Base-by-base conservation (phyloP, 768 basidiomycete genomes). In the Dacryopinax spathularia region DNA sequence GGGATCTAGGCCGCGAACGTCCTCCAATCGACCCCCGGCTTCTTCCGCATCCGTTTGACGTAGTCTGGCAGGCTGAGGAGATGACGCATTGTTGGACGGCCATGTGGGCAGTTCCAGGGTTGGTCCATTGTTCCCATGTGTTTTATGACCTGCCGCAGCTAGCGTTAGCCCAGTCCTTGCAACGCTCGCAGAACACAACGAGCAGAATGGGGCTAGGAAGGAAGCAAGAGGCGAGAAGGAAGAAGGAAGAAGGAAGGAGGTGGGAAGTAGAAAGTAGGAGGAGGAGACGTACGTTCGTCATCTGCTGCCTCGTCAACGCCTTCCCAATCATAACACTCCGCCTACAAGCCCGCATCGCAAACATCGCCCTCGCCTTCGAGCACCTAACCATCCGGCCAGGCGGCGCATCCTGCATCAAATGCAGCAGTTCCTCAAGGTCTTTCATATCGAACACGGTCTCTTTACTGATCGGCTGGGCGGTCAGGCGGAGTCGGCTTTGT, bases 261-360 rank as follows among this genome's bases (percentile, higher is more conserved):
- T 43, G n/a, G n/a, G 33, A 33, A 56, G 22, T 25, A 10, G 35
- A 35, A 16, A 44, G 20, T 1, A 34, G 61, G 2, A 25, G 35
- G 15, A 2, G 33, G 25, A 9, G 2, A 65, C 71, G 63, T 59
- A 77, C 78, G 67, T 71, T 69, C 0, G 70, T 81, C 95, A 99
- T 98, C 70, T 89, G 90, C 16, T 77, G 73, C 65, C 74, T 77
- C 35, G 81, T 91, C 65, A 98, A 77, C 12, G 92, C 79, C 77
- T 83, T 89, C 2, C 96, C 94, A 43, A 97, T 80, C 96, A 98
- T 99, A 39, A 96, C 86, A 73, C 93, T 97, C 77, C 89, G 93
- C 66, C 95, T 74, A 74, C 96, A 99, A 0, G 96, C 96, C 34
- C 94, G 82, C 82, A 86, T 89, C 0, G 96, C 96, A 71, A 99